Percentiles rank a stretch among this genome's conserved stretches.
phyloP scores from a whole-genome alignment of 1,139 yeast species.

The Kodamaea plutei region DNA sequence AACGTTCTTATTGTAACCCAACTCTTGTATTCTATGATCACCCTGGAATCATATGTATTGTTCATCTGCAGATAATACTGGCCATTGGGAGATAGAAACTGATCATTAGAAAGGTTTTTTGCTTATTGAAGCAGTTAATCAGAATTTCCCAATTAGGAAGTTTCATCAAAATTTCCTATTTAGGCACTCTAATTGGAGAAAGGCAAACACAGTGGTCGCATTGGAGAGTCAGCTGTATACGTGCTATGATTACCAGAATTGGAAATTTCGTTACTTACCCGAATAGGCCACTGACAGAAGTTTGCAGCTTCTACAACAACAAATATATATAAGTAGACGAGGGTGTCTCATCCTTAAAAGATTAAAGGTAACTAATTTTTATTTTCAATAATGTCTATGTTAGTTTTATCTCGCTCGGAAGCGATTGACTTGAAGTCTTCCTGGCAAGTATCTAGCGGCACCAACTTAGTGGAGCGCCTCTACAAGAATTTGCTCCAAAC shows the following conservation, averaged over 20 bases:
- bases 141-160: slow-evolving; percentile 15
- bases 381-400: slow-evolving; percentile 3
- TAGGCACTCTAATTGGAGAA: slow-evolving; percentile 9
- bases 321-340: slow-evolving; percentile 5
- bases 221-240: no score
- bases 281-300: neutral
- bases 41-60: no score
- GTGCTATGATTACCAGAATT: no score
- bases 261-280: slow-evolving; percentile 1
- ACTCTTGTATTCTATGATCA: no score
- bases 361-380: no score
- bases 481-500: slow-evolving; percentile 33
- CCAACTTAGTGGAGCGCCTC: slow-evolving; percentile 27
- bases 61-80: no score
- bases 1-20: no score
- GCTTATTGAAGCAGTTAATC: no score
- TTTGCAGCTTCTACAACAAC: no score
- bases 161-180: slow-evolving; percentile 9
- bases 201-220: no score
- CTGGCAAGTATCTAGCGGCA: slow-evolving; percentile 22
- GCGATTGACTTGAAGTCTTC: slow-evolving; percentile 5
- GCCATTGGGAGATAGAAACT: no score
- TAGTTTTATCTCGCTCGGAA: slow-evolving; percentile 6
- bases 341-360: neutral
- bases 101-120: no score